These are phyloP conservation scores for Neurospora hispaniola DNA, from an alignment of 495 filamentous ascomycete genomes.

Conservation along the genomic window DNA sequence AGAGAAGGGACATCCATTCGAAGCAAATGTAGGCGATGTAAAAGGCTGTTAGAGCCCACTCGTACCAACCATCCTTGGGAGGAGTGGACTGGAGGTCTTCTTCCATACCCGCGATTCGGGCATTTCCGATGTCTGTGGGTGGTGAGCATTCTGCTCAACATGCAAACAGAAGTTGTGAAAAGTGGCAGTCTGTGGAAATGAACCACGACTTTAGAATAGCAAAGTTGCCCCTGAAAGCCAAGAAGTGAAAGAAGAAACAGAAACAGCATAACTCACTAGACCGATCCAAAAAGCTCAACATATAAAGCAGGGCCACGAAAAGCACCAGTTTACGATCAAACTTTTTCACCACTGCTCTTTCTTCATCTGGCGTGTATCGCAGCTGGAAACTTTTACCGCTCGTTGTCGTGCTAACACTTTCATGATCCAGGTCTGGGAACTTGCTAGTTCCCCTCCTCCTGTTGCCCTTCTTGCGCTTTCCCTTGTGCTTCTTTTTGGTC, in stretches of 20 bases:
- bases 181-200: neutral
- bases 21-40: conserved; percentile 59
- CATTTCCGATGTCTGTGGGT: conserved; percentile 63
- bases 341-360: conserved; percentile 56
- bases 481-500: neutral
- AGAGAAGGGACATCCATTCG: conserved; percentile 66
- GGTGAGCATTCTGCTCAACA: neutral
- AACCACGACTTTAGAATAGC: neutral
- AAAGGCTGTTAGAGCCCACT: conserved; percentile 70
- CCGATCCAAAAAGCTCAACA: conserved; percentile 71
- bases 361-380: conserved; percentile 63
- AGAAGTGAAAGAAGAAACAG: neutral
- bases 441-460: neutral
- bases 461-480: neutral
- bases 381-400: neutral
- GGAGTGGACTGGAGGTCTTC: conserved; percentile 51
- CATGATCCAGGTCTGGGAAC: neutral
- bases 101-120: conserved; percentile 61
- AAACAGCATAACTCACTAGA: conserved; percentile 45
- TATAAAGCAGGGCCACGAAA: conserved; percentile 71
- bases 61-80: conserved; percentile 61
- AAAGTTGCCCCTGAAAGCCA: neutral
- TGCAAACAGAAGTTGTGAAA: neutral
- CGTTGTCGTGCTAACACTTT: neutral
- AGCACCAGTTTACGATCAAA: conserved; percentile 68